Percentiles rank a stretch among this genome's conserved stretches.
Conservation (phyloP, 331 rosid species). For the Arachis monticola region DNA sequence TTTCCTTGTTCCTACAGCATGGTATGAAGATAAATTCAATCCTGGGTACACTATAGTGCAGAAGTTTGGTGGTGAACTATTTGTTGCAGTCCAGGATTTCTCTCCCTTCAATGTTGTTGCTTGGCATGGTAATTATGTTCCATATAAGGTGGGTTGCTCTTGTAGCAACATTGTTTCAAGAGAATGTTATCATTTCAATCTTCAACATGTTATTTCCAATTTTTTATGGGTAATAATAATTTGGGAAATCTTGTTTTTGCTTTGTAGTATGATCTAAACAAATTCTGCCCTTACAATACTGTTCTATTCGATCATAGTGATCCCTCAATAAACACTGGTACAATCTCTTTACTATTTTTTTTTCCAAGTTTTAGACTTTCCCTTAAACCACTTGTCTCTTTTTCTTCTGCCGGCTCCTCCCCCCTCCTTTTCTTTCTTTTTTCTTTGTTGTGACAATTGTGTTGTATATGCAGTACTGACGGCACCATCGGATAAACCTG, state of each 20-base stretch:
- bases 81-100: conserved; percentile 87
- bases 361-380: too few relatives aligned
- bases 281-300: conserved; percentile 94
- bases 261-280: conserved; percentile 85
- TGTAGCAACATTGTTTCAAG: neutral
- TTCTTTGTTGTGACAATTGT: conserved; percentile 35
- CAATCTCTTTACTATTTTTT: too few relatives aligned
- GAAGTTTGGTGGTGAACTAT: conserved; percentile 93
- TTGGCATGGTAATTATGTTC: conserved; percentile 96
- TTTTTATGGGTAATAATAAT: conserved; percentile 31
- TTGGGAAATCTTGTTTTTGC: conserved; percentile 28
- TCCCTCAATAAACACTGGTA: conserved; percentile 96
- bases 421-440: neutral
- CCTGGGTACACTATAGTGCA: conserved; percentile 84
- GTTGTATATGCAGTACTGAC: conserved; percentile 75
- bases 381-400: too few relatives aligned
- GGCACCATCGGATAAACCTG: conserved; percentile 93
- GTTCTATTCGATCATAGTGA: conserved; percentile 88
- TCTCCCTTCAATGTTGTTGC: conserved; percentile 98
- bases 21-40: conserved; percentile 63
- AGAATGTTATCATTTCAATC: conserved; percentile 7
- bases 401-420: too few relatives aligned
- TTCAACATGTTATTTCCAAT: conserved; percentile 17
- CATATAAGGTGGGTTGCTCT: conserved; percentile 74
- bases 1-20: too few relatives aligned